These are phyloP conservation scores for Tolypocladium endophyticum DNA, from an alignment of 2,329 filamentous ascomycete species.

Conservation along the genomic window DNA sequence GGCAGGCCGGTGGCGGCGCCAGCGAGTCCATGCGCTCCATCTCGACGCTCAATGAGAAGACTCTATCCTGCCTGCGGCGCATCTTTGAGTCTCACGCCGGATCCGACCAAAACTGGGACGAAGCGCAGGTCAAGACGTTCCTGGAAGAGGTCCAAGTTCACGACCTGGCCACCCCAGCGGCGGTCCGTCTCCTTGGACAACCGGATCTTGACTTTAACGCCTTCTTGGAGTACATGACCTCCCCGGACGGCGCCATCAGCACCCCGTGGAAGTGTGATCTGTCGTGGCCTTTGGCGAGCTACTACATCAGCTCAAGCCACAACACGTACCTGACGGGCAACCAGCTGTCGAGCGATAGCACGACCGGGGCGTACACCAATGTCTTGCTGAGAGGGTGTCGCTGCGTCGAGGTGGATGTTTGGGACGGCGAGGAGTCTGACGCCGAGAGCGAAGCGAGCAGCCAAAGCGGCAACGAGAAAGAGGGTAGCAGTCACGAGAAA, in stretches of 20 bases:
- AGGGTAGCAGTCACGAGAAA: slow-evolving; percentile 25
- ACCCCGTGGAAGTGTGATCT: slow-evolving; percentile 40
- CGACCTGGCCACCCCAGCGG: slow-evolving; percentile 16
- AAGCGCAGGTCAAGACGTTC: slow-evolving; percentile 34
- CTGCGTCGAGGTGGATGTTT: slow-evolving; percentile 91
- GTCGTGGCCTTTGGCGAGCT: slow-evolving; percentile 73
- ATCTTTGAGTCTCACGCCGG: slow-evolving; percentile 36
- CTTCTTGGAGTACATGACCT: slow-evolving; percentile 48
- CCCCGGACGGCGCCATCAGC: slow-evolving; percentile 30
- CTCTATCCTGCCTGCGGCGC: slow-evolving; percentile 31
- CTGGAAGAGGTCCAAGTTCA: slow-evolving; percentile 34
- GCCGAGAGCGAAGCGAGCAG: slow-evolving; percentile 49
- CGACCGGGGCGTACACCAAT: slow-evolving; percentile 77
- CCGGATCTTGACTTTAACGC: slow-evolving; percentile 32
- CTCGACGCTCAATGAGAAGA: slow-evolving; percentile 26
- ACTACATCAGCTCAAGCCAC: slow-evolving; percentile 90
- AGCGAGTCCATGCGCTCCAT: slow-evolving; percentile 30
- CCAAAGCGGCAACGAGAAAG: slow-evolving; percentile 38
- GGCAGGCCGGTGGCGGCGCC: slow-evolving; percentile 38
- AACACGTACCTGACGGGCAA: slow-evolving; percentile 89
- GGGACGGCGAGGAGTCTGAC: slow-evolving; percentile 75
- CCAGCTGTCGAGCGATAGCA: slow-evolving; percentile 78
- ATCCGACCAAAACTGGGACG: slow-evolving; percentile 31
- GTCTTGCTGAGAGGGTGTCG: slow-evolving; percentile 77
- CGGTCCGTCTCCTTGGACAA: slow-evolving; percentile 13